Evolutionary conservation across 2,329 filamentous ascomycete genomes (phyloP), one percentile per base, ranked within the genome.

Genomic region (Tolypocladium amazonense): DNA sequence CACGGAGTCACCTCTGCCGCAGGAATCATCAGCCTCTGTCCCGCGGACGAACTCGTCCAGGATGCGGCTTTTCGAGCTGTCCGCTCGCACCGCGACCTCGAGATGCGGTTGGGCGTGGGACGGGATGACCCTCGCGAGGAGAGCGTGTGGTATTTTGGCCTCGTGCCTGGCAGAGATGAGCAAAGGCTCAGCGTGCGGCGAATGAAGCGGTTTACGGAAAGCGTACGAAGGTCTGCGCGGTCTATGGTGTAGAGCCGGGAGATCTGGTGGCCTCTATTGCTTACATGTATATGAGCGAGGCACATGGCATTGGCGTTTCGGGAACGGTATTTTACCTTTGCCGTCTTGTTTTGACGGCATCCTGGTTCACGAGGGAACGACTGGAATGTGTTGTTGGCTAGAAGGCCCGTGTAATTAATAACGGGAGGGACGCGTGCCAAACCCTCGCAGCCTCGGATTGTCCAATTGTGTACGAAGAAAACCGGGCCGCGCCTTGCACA

Each of bases 21-120:
- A 1, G 90, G 92, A 70, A 79, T 92, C 27, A 81, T 95, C 65
- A 88, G 85, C 68, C 92, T 93, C 70, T 78, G 93, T 50, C 85
- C 89, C 61, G 86, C 87, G 65, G 87, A 86, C 52, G 87, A 88
- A 30, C 77, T 95, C 23, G 77, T 90, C 2, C 78, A 82, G 6
- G 92, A 96, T 68, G 80, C 85, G 12, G 83, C 88, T 0, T 93
- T 97, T 70, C 81, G 85, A 57, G 82, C 86, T 43, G 84, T 88
- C 3, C 78, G 80, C 35, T 86, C 80, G n/a, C 87, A 86, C 64
- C 77, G 77, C 0, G 88, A 92, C 64, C 80, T 97, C 25, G 80
- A 87, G 27, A 85, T 82, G 0, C 79, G 88, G 50, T 76, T 96
- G 2, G 86, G 90, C 57, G 78, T 83, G 52, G 75, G 77, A 38